Evolutionary conservation across 1,284 basidiomycete species (phyloP).

Genomic region (Puccinia polysora): DNA sequence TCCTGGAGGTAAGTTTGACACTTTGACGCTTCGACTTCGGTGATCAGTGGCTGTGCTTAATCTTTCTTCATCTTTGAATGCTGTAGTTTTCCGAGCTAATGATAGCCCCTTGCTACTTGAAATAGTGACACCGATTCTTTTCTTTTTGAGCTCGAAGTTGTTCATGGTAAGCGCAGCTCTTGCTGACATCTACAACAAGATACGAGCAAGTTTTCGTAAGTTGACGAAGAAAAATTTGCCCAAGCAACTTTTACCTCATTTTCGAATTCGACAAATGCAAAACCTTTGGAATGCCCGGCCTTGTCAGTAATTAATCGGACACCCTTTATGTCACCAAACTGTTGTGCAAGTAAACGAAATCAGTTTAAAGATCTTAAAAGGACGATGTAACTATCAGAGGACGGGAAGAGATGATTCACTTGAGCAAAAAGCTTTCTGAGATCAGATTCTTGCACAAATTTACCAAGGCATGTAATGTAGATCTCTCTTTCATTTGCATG

Average conservation of each 20-base stretch:
- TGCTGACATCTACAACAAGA: slow-evolving; percentile 64
- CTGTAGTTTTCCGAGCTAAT: slow-evolving; percentile 44
- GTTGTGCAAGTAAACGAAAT: slow-evolving; percentile 30
- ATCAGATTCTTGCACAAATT: slow-evolving; percentile 67
- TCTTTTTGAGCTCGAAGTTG: slow-evolving; percentile 76
- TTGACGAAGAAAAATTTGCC: slow-evolving; percentile 27
- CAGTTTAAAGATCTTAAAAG: background rate
- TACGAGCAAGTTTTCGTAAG: no score
- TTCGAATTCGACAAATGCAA: slow-evolving; percentile 89
- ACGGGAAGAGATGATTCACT: slow-evolving; percentile 57
- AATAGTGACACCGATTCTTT: slow-evolving; percentile 75
- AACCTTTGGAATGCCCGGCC: slow-evolving; percentile 70
- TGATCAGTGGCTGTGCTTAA: slow-evolving; percentile 57
- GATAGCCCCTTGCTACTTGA: slow-evolving; percentile 66
- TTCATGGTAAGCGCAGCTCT: slow-evolving; percentile 69
- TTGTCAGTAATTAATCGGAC: slow-evolving; percentile 72
- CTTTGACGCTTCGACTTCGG: slow-evolving; percentile 61
- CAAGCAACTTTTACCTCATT: slow-evolving; percentile 60
- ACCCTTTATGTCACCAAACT: slow-evolving; percentile 77
- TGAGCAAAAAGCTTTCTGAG: slow-evolving; percentile 67
- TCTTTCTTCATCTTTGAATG: slow-evolving; percentile 31
- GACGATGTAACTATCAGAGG: background rate
- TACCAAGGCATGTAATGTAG: slow-evolving; percentile 76
- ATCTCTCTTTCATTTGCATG: slow-evolving; percentile 73
- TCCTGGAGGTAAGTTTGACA: slow-evolving; percentile 67